Base-by-base conservation (phyloP, 768 basidiomycete genomes). In the Auricularia heimuer region DNA sequence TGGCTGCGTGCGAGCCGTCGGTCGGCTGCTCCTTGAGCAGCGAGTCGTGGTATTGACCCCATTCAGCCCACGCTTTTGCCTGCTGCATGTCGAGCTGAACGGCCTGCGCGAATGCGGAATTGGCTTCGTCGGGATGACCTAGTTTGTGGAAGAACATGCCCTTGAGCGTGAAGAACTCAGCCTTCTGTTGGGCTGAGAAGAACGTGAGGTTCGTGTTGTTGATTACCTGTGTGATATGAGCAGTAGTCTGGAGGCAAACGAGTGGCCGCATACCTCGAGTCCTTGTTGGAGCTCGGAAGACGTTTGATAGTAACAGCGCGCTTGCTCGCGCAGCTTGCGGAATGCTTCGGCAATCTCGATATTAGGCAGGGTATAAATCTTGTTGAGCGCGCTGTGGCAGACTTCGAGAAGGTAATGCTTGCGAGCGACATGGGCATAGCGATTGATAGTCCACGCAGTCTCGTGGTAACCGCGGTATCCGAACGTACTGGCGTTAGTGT, bases 311-410 rank as follows among this genome's bases (percentile, higher is more conserved):
- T 97, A 94, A 70, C 96, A 98, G 42, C 95, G 89, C 4, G 97
- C 97, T 76, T 99, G 97, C 75, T 99, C 97, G 61, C 97, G 87
- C 36, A 99, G 85, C 75, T 99, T 99, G 65, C 99, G 80, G 81
- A 99, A 99, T 1, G 97, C 97, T 74, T 99, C 97, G 2, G 97
- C 96, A 67, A 99, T 99, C 77, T 99, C 97, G 75, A 99, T 99
- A 73, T 99, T 99, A 24, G 97, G 97, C 21, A 99, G 80, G 0
- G 94, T 95, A 76, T 99, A 99, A 68, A 99, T 99, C 77, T 94
- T 98, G 75, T 90, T 94, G 71, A 99, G 81, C 1, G 91, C 90
- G 4, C 83, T 91, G 77, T 92, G 93, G 79, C 97, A 98, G 47
- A 97, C 97, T 61, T 99, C 97, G 56, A 95, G 82, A 6, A 99